Evolutionary conservation across 2,329 filamentous ascomycete species (phyloP).

Genomic region (Xylaria sp.): DNA sequence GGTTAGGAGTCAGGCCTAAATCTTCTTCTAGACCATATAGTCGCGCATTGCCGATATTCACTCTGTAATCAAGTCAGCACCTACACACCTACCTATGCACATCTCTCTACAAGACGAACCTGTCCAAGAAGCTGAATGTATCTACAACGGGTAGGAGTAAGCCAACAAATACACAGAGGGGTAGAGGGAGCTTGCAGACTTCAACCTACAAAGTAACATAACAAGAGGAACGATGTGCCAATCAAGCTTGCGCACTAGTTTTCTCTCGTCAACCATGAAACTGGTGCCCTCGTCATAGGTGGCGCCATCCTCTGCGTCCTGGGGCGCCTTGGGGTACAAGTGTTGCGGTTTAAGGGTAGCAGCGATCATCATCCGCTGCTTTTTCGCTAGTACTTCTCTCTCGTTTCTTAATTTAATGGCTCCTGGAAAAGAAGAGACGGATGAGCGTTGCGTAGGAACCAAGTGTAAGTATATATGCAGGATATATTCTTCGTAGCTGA

Average conservation of each 20-base stretch:
- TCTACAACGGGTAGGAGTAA: slow-evolving; percentile 50
- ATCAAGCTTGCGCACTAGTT: slow-evolving; percentile 73
- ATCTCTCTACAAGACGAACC: slow-evolving; percentile 55
- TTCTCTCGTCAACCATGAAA: slow-evolving; percentile 58
- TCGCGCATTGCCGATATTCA: slow-evolving; percentile 78
- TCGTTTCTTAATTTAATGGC: not conserved
- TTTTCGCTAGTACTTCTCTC: not conserved
- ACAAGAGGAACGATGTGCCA: slow-evolving; percentile 71
- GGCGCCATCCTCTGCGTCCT: slow-evolving; percentile 24
- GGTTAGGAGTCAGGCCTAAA: slow-evolving; percentile 67
- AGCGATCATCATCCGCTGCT: slow-evolving; percentile 3
- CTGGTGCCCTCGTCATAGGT: slow-evolving; percentile 31
- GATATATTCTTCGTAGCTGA: not conserved
- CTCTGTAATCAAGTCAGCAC: slow-evolving; percentile 51
- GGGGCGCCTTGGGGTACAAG: slow-evolving; percentile 32
- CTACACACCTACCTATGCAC: not conserved
- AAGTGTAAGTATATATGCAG: not conserved
- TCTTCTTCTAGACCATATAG: slow-evolving; percentile 72
- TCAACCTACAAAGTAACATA: slow-evolving; percentile 71
- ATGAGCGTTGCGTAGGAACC: not conserved
- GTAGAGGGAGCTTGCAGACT: slow-evolving; percentile 26
- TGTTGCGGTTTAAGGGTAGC: slow-evolving; percentile 37
- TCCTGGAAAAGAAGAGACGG: not conserved
- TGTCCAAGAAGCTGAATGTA: slow-evolving; percentile 78
- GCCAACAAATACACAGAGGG: not conserved